Conservation (phyloP, 2,329 filamentous ascomycete species). For the Pestalotiopsis sp. region DNA sequence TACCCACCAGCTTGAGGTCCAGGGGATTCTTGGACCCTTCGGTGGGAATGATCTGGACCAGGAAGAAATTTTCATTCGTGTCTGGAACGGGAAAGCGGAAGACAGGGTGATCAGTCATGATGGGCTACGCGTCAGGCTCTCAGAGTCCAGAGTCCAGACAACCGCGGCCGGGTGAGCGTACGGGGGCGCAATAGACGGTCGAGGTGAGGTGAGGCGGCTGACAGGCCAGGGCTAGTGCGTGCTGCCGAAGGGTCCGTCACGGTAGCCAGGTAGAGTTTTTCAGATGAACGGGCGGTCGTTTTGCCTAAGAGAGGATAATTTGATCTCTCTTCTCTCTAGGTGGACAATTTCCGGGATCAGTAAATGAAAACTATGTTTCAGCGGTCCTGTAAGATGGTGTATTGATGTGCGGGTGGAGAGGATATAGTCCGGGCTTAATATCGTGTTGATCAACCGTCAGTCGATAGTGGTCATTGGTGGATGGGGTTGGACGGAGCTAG, state of each 20-base stretch:
- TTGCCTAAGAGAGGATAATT: not conserved
- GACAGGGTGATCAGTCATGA: slow-evolving; percentile 35
- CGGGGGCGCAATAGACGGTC: not conserved
- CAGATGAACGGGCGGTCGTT: not conserved
- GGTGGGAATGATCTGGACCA: slow-evolving; percentile 60
- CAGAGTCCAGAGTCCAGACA: too few relatives aligned
- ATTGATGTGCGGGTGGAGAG: not conserved
- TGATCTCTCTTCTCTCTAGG: not conserved
- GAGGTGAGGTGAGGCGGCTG: not conserved
- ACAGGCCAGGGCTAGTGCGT: not conserved
- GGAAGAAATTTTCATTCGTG: slow-evolving; percentile 54
- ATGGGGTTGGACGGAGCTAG: not conserved
- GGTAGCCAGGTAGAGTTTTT: not conserved
- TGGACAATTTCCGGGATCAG: not conserved
- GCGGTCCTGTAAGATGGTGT: not conserved
- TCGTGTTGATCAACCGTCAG: not conserved
- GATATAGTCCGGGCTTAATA: slow-evolving; percentile 3
- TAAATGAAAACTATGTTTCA: slow-evolving; percentile 9
- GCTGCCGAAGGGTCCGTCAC: not conserved
- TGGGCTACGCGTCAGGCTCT: not conserved
- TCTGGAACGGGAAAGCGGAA: slow-evolving; percentile 62
- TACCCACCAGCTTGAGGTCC: slow-evolving; percentile 69
- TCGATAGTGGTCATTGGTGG: not conserved
- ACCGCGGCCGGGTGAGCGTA: not conserved
- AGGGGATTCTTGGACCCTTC: slow-evolving; percentile 48